Conservation (phyloP, 768 basidiomycete species). For the Cystobasidium tubakii region DNA sequence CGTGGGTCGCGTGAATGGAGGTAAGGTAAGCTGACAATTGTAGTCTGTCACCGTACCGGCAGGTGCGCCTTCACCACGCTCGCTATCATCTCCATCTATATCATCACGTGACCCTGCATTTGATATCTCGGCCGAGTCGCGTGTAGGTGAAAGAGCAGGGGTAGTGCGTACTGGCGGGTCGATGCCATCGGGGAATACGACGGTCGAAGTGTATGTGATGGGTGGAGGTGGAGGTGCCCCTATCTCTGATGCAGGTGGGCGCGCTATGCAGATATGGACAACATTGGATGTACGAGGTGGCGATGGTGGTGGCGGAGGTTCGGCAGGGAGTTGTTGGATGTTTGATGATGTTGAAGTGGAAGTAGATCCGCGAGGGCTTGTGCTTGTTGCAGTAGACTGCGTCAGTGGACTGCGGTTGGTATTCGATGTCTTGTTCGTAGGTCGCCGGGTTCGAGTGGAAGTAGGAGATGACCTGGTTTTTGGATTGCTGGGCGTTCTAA, state of each 20-base stretch:
- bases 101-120: not conserved
- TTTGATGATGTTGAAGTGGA: not conserved
- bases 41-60: not conserved
- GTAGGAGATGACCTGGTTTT: not conserved
- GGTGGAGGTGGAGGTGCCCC: not conserved
- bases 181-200: not conserved
- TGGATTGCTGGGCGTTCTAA: too few relatives aligned
- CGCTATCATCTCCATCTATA: not conserved
- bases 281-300: not conserved
- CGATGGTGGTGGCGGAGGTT: not conserved
- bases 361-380: not conserved
- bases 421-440: not conserved
- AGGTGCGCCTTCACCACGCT: too few relatives aligned
- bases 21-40: not conserved
- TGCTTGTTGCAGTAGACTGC: not conserved
- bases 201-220: not conserved
- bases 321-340: not conserved
- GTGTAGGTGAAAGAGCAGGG: not conserved
- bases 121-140: not conserved
- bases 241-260: not conserved
- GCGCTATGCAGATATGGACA: constrained; percentile 9
- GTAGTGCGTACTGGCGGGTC: not conserved
- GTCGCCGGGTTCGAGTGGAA: not conserved
- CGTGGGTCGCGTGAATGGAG: not conserved
- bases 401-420: not conserved